Evolutionary conservation across 1,284 basidiomycete species (phyloP).

Genomic region (Cryptococcus jaspeensis): DNA sequence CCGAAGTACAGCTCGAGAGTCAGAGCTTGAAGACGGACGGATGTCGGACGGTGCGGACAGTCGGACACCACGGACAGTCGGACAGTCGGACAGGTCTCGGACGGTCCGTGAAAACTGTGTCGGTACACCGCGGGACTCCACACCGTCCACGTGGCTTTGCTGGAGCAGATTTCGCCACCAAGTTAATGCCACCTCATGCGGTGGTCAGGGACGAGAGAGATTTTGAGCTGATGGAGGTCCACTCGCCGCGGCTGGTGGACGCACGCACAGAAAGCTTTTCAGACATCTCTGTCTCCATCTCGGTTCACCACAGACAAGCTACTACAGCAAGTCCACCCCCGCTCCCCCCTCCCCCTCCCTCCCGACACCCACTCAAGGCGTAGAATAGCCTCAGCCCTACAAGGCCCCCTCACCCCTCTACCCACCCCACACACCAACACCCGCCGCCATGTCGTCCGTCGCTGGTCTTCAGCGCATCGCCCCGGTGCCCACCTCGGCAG

Average conservation of each 20-base stretch:
- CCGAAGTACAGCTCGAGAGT: too few relatives aligned
- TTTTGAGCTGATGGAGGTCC: slow-evolving; percentile 2
- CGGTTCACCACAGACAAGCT: background rate
- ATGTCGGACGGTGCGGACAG: too few relatives aligned
- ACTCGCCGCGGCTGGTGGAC: background rate
- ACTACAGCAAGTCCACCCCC: background rate
- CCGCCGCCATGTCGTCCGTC: slow-evolving; percentile 43
- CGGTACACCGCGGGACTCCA: too few relatives aligned
- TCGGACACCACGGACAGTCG: too few relatives aligned
- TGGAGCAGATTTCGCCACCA: background rate
- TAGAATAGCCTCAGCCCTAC: background rate
- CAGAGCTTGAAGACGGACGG: too few relatives aligned
- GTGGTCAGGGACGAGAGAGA: background rate
- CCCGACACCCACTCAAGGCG: background rate
- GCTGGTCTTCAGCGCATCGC: slow-evolving; percentile 87
- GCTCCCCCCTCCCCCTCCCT: background rate
- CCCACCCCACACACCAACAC: background rate
- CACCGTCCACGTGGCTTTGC: background rate
- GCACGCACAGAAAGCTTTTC: background rate
- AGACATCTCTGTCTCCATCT: background rate
- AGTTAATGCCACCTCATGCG: too few relatives aligned
- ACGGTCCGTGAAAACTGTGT: too few relatives aligned
- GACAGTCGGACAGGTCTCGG: too few relatives aligned
- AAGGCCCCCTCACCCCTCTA: background rate
- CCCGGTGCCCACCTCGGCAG: slow-evolving; percentile 90